Percentiles rank a stretch among this genome's conserved stretches.
phyloP scores from a whole-genome alignment of 495 filamentous ascomycete species.

The Bryoglossum gracile region DNA sequence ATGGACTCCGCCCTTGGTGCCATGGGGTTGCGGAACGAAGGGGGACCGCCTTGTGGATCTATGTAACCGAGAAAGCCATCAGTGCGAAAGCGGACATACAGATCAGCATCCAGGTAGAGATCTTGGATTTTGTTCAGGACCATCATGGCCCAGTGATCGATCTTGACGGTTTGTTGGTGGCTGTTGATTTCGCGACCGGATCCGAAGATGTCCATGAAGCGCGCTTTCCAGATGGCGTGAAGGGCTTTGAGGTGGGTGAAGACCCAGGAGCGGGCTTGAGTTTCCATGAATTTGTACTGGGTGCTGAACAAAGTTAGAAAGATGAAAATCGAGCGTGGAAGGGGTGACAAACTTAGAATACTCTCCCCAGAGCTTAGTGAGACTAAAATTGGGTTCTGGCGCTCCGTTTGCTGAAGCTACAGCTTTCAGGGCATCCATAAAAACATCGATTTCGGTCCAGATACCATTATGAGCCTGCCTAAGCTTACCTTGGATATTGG shows the following conservation, averaged over 20 bases:
- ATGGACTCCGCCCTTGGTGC: background rate
- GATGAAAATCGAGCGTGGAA: background rate
- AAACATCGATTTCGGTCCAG: constrained; percentile 20
- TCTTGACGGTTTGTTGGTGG: constrained; percentile 19
- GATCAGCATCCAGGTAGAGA: constrained; percentile 9
- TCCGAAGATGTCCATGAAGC: constrained; percentile 1
- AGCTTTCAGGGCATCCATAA: constrained; percentile 21
- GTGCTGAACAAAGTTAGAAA: background rate
- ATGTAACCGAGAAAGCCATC: constrained; percentile 15
- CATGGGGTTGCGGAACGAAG: too few relatives aligned
- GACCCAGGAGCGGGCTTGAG: constrained; percentile 30
- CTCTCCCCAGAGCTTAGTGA: constrained; percentile 27
- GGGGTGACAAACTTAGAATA: constrained; percentile 19
- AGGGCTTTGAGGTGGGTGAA: constrained; percentile 22
- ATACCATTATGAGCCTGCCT: constrained; percentile 30
- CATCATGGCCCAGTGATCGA: constrained; percentile 25
- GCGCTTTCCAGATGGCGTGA: constrained; percentile 19
- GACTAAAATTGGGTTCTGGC: constrained; percentile 7
- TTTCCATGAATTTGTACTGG: constrained; percentile 25
- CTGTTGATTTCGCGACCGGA: constrained; percentile 5
- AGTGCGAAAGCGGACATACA: constrained; percentile 2
- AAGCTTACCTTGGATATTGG: constrained; percentile 20
- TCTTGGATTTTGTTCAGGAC: constrained; percentile 18
- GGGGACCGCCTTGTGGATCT: too few relatives aligned
- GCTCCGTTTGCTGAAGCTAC: background rate